Conservation (phyloP, 2,329 filamentous ascomycete genomes). For the Trichoderma atrobrunneum region DNA sequence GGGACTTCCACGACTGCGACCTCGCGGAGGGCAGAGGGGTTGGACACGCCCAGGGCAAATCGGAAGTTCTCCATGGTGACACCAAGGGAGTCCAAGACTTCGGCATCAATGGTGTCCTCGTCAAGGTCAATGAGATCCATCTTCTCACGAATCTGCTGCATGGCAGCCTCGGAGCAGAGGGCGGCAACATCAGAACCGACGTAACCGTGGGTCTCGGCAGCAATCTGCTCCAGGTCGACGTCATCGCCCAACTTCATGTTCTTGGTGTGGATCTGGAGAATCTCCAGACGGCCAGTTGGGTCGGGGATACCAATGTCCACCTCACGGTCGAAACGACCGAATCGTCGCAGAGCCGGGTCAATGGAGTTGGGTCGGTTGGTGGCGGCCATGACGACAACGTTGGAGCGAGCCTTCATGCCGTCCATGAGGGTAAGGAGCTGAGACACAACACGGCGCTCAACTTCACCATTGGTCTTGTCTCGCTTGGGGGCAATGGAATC, state of each 20-base stretch:
- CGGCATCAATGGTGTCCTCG: conserved; percentile 97
- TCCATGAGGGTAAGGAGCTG: conserved; percentile 98
- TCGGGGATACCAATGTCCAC: conserved; percentile 98
- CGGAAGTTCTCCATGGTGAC: conserved; percentile 99
- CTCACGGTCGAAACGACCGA: conserved; percentile 97
- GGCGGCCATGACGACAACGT: conserved; percentile 98
- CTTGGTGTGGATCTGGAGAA: conserved; percentile 99
- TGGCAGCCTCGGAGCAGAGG: conserved; percentile 96
- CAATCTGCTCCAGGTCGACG: conserved; percentile 94
- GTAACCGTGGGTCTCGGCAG: conserved; percentile 96
- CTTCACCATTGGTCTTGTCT: conserved; percentile 99
- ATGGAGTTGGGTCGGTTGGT: conserved; percentile 99
- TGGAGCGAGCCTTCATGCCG: conserved; percentile 98
- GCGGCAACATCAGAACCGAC: conserved; percentile 98
- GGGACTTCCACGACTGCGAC: conserved; percentile 98
- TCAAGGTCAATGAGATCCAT: conserved; percentile 99
- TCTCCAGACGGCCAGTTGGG: conserved; percentile 96
- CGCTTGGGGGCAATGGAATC: conserved; percentile 99
- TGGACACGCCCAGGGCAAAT: conserved; percentile 95
- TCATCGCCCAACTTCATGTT: conserved; percentile 99
- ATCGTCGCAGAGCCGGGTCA: conserved; percentile 93
- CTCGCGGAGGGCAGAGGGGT: conserved; percentile 96
- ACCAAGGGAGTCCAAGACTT: conserved; percentile 95
- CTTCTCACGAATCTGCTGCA: conserved; percentile 99
- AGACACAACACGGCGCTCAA: conserved; percentile 96